Conservation (phyloP, 176 grass and related monocot genomes). For the Musa beccarii region DNA sequence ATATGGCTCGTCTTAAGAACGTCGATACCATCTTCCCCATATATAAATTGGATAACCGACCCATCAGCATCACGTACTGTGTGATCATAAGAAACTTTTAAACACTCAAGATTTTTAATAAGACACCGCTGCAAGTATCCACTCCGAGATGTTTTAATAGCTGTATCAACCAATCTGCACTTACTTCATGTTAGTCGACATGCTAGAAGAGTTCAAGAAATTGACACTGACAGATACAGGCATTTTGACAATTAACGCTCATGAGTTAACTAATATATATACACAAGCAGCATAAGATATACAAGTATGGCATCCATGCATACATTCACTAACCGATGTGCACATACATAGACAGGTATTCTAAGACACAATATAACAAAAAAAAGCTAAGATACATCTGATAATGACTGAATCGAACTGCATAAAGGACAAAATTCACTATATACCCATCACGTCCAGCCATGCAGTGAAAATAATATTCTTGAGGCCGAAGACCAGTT, state of each 20-base stretch:
- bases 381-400: not conserved
- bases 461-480: conserved; percentile 99
- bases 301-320: too few relatives aligned
- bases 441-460: conserved; percentile 85
- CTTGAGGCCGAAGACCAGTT: conserved; percentile 88
- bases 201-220: not conserved
- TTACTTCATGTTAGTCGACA: not conserved
- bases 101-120: conserved; percentile 76
- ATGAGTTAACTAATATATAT: not conserved
- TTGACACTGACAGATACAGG: not conserved
- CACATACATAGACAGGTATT: too few relatives aligned
- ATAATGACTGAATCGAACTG: not conserved
- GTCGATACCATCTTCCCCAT: conserved; percentile 85
- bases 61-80: conserved; percentile 93
- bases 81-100: conserved; percentile 81
- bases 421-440: conserved; percentile 18
- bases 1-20: conserved; percentile 71
- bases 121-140: conserved; percentile 92
- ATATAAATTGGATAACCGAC: conserved; percentile 75
- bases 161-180: conserved; percentile 79
- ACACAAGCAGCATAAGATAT: too few relatives aligned
- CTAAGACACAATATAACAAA: too few relatives aligned
- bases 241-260: not conserved
- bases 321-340: too few relatives aligned
- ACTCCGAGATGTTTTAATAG: conserved; percentile 90